Base-by-base conservation (phyloP, 2,329 filamentous ascomycete genomes). In the Clonostachys byssicola region DNA sequence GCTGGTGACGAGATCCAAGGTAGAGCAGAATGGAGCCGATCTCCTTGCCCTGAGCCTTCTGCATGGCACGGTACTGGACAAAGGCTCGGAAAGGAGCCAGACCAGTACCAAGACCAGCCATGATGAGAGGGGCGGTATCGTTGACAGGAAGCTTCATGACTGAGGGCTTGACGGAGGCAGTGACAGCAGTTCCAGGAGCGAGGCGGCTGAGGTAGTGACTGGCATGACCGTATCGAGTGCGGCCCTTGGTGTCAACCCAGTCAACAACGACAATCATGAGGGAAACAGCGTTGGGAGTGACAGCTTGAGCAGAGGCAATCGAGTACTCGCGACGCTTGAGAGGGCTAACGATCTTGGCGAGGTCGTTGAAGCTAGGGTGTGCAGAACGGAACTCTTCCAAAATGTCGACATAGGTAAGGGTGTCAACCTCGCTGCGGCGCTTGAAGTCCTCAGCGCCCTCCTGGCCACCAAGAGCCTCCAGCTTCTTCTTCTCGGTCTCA, bases 11-110 rank as follows among this genome's bases (percentile, higher is more conserved):
- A 16, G 91, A 92, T 53, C 94, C 94, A 75, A 99, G 92, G 78
- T 97, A 99, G 50, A 99, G 75, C 46, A 99, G 81, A 52, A 97
- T 94, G 40, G 90, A 76, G 46, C 94, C 94, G 56, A 99, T 96
- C 49, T 94, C 85, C 74, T 95, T 92, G 68, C 94, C 94, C 67
- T 95, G 89, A n/a, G 90, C 86, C 75, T 96, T 96, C 66, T 99
- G 92, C 83, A 95, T 91, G 44, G 94, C 94, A 49, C 94, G 92
- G 74, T 99, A 94, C 73, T 99, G 94, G 42, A 97, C 88, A 63
- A 99, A 99, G 50, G 94, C 94, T 55, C 94, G 90, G 89, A 99
- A 99, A n/a, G 94, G 94, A 2, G 94, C 94, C 18, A 99, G 85
- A 63, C 94, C 94, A 0, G 94, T 99, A 53, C 94, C 94, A n/a